Base-by-base conservation (phyloP, 768 basidiomycete species). In the Postia placenta region DNA sequence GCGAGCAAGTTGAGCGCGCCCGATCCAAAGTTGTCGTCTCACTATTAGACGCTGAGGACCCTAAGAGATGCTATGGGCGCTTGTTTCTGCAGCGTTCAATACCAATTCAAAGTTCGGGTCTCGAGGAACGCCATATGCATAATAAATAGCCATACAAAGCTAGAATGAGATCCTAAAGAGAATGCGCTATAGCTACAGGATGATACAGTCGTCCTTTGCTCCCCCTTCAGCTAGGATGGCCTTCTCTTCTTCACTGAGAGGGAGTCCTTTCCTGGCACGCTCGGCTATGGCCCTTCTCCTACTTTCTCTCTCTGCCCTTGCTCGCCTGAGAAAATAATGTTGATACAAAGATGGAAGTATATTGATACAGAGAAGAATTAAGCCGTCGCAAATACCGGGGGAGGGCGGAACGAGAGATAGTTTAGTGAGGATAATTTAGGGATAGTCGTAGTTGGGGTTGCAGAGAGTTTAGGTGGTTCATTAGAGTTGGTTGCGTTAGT, bases 201-300 rank as follows among this genome's bases (percentile, higher is more conserved):
- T 56, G 28, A 72, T 38, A 60, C 86, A 88, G 51, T 75, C 64
- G 14, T 60, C 52, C 48, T 62, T 60, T 44, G 69, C 75, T 54
- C 76, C 77, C 60, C 79, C 74, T 47, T 73, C 69, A 3, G 79
- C 80, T 26, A 86, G 63, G 14, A 79, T 68, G 15, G 64, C 64
- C 65, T 80, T 83, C 74, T 87, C 85, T 47, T 80, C 78, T 48
- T 81, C 82, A 22, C 70, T 80, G 55, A 86, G 56, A 38, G 84
- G 64, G 66, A 88, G 80, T 55, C 88, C 88, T 67, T 85, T 91
- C 75, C 75, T 76, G 4, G 81, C 85, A 35, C 88, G 78, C 50
- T 76, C 82, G 61, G 77, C 70, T 80, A 91, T 80, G 2, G 83
- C 87, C 64, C 76, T 81, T 52, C 78, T 63, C 60, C 74, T 73